Evolutionary conservation across 352 stramenopile genomes (phyloP), one percentile per base, ranked within the genome.

Genomic region (Phytophthora citricola): DNA sequence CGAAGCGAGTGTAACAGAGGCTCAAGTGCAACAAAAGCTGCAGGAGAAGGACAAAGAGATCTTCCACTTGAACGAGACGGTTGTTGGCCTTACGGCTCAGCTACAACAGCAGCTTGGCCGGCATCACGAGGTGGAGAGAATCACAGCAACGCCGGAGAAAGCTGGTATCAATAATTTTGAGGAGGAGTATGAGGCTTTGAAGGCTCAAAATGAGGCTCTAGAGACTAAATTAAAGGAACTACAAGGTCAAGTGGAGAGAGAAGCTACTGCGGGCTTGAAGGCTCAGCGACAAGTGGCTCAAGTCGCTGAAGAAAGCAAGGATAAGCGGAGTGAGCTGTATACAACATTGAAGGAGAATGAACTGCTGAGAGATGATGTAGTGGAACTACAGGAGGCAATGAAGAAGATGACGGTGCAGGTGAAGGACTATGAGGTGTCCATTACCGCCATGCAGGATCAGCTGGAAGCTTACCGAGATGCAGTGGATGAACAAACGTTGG

Each of bases 291-390:
- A 72, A 56, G 66, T 73, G 34, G 48, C 43, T 7, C 45, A 69
- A 63, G 68, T 82, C 51, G 63, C 65, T 3, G 68, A 81, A 49
- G 71, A 80, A 45, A 75, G 64, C 20, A 83, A 81, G 32, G 71
- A 78, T 63, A 83, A 87, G 49, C 76, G 73, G 3, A 79, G 73
- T 39, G 83, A 90, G 65, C 72, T 92, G 27, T 90, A 87, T 59
- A 68, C 74, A n/a, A 73, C 79, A 10, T 62, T 92, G 8, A 79
- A 85, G 24, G 83, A 92, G 61, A 91, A 87, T 50, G 80, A 94
- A 59, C n/a, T 78, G 41, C 63, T 93, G 41, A 75, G 83, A 39
- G 41, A 50, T n/a, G 79, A 87, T 11, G 36, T 46, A 1, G 51
- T 39, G 9, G 67, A 85, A 46, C 46, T 88, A 2, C 74, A 85